phyloP scores from a whole-genome alignment of 805 yeast species.

The Kuraishia ogatae region DNA sequence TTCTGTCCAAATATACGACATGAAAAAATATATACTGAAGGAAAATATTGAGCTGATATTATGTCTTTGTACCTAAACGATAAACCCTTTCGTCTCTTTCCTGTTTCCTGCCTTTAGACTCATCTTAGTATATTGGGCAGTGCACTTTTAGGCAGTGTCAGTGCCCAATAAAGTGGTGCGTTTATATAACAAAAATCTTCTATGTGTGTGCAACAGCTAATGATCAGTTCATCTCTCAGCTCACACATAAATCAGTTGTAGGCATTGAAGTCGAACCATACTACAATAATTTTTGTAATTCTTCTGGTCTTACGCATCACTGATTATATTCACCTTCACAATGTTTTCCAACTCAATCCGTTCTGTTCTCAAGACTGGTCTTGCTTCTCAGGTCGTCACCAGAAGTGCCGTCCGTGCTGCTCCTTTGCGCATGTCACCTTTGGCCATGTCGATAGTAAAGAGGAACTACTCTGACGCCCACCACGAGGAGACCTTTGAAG shows the following conservation, averaged over 20 bases:
- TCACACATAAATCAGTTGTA: not conserved
- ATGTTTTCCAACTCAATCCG: constrained; percentile 3
- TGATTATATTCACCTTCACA: not conserved
- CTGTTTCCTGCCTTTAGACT: not conserved
- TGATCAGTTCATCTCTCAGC: not conserved
- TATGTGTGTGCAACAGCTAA: not conserved
- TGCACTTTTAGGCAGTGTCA: not conserved
- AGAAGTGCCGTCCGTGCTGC: not conserved
- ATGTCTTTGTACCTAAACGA: not conserved
- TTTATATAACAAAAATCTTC: not conserved
- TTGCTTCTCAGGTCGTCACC: not conserved
- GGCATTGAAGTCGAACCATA: not conserved
- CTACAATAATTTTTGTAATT: not conserved
- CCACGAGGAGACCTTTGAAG: constrained; percentile 90
- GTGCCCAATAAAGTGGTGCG: not conserved
- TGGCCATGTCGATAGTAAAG: constrained; percentile 1
- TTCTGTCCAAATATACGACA: no score
- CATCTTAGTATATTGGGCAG: not conserved
- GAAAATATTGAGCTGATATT: no score
- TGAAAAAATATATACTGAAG: no score
- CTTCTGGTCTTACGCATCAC: not conserved
- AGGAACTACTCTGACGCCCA: constrained; percentile 80
- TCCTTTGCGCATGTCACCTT: not conserved
- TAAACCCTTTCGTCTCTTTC: no score
- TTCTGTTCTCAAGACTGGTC: constrained; percentile 1